Conservation (phyloP, 768 basidiomycete genomes). For the Calocybe gangraenosa region DNA sequence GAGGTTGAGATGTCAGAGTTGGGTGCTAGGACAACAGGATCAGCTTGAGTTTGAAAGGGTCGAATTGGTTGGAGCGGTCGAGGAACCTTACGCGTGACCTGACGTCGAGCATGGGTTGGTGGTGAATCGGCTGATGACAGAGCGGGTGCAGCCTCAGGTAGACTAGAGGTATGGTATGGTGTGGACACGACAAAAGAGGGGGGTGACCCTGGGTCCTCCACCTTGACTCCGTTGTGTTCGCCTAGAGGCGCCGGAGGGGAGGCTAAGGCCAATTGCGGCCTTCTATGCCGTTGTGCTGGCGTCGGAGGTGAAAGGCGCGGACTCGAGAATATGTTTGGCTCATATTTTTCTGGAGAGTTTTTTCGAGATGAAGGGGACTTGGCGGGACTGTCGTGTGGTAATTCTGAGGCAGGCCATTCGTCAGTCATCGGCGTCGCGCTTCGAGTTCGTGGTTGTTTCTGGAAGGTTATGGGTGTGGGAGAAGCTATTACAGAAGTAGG, state of each 20-base stretch:
- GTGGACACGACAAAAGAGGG: conserved; percentile 5
- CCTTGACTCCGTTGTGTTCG: no score
- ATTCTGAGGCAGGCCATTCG: conserved; percentile 14
- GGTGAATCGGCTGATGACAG: conserved; percentile 3
- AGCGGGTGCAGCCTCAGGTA: conserved; percentile 11
- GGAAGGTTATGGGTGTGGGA: conserved; percentile 1
- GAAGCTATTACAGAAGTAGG: conserved; percentile 3
- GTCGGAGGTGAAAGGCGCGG: conserved; percentile 27
- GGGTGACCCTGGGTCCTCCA: neutral
- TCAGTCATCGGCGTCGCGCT: conserved; percentile 15
- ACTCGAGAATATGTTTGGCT: conserved; percentile 2
- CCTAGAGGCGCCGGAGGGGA: neutral
- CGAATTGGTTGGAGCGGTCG: conserved; percentile 33
- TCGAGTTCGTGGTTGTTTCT: conserved; percentile 5
- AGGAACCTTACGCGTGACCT: conserved; percentile 42
- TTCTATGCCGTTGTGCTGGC: conserved; percentile 26
- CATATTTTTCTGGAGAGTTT: conserved; percentile 1
- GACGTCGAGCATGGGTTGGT: conserved; percentile 16
- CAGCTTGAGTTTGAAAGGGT: conserved; percentile 22
- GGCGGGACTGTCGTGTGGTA: neutral
- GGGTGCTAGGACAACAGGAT: conserved; percentile 45
- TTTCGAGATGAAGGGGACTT: neutral
- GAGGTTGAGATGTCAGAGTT: conserved; percentile 50
- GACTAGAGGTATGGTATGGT: conserved; percentile 3
- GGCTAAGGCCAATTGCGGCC: conserved; percentile 1